Base-by-base conservation (phyloP, 2,329 filamentous ascomycete species). In the Talaromyces funiculosus region DNA sequence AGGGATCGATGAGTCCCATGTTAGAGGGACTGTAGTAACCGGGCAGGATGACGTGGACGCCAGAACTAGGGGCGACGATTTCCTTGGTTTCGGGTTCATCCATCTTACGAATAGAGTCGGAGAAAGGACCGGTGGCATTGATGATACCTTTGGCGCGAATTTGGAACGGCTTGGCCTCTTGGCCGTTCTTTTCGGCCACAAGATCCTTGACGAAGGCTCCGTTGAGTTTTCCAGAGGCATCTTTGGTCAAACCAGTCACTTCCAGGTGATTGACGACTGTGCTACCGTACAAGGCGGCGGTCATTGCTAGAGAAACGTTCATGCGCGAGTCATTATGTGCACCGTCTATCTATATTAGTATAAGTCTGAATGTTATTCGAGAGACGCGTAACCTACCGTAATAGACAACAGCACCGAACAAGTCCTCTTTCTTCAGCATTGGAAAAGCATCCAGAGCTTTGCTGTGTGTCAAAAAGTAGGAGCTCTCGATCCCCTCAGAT, bases 251-350 rank as follows among this genome's bases (percentile, higher is more conserved):
- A 43, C 82, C 79, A 5, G 87, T 92, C 58, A 95, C 90, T 73
- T 94, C 89, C 69, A 91, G 79, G 75, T 96, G 89, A 75, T 93
- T 95, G 62, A 91, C 84, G 40, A 94, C 84, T 3, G 90, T 95
- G 59, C 86, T 85, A 33, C 90, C 90, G 71, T 94, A 95, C 45
- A 95, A 78, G n/a, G 90, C 90, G 60, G 90, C 90, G 18, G 91
- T 95, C 85, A 93, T 90, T 20, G 90, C 90, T 61, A 95, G 81
- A 8, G 90, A 92, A 29, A 94, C 88, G 71, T 95, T 95, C 90
- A 96, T 95, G 54, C 91, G 85, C 20, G 90, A 94, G 74, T 96
- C 91, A 71, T 96, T 96, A 77, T 96, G 91, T 31, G 90, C 90
- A 67, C 91, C 91, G 77, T 96, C 90, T 83, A 61, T 24, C 6